A percentile compares a stretch with the other conserved stretches of the same genome.
Evolutionary conservation across 805 yeast genomes (phyloP).

Genomic region (Candida incommunis): DNA sequence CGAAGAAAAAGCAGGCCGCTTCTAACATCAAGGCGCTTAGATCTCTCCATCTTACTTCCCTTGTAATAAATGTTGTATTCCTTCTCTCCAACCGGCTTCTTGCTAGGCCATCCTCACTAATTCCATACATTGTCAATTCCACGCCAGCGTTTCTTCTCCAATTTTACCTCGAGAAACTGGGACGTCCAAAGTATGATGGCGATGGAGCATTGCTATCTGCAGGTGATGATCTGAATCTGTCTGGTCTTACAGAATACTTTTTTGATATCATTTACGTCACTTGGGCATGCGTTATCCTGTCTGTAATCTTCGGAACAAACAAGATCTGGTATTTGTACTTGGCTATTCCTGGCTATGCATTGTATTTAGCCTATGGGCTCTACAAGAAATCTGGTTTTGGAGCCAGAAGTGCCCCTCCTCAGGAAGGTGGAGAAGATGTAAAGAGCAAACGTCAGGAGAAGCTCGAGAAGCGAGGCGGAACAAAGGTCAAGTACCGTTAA

Average conservation of each 20-base stretch:
- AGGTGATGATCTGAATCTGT: constrained; percentile 48
- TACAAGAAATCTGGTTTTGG: constrained; percentile 2
- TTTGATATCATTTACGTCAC: constrained; percentile 59
- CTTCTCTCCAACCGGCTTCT: constrained; percentile 26
- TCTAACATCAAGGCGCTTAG: constrained; percentile 20
- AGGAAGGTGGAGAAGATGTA: constrained; percentile 4
- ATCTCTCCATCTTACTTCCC: constrained; percentile 23
- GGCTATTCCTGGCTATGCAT: constrained; percentile 10
- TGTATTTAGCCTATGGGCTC: constrained; percentile 11
- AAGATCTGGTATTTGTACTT: constrained; percentile 44
- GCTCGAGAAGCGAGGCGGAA: constrained; percentile 22
- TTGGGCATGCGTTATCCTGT: constrained; percentile 39
- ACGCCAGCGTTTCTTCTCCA: constrained; percentile 32
- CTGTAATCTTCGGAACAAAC: constrained; percentile 39
- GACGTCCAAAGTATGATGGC: constrained; percentile 38
- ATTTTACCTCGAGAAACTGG: constrained; percentile 41
- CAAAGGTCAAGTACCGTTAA: constrained; percentile 7
- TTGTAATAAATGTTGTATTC: constrained; percentile 26
- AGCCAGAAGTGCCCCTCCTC: constrained; percentile 2
- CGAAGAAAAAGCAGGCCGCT: constrained; percentile 26
- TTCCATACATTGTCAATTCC: constrained; percentile 29
- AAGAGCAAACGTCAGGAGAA: constrained; percentile 26
- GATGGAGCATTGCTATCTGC: constrained; percentile 34
- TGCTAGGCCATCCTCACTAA: constrained; percentile 32
- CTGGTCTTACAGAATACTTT: constrained; percentile 59